These are phyloP conservation scores for Trametes cingulata DNA, from an alignment of 768 basidiomycete genomes.

Conservation along the genomic window DNA sequence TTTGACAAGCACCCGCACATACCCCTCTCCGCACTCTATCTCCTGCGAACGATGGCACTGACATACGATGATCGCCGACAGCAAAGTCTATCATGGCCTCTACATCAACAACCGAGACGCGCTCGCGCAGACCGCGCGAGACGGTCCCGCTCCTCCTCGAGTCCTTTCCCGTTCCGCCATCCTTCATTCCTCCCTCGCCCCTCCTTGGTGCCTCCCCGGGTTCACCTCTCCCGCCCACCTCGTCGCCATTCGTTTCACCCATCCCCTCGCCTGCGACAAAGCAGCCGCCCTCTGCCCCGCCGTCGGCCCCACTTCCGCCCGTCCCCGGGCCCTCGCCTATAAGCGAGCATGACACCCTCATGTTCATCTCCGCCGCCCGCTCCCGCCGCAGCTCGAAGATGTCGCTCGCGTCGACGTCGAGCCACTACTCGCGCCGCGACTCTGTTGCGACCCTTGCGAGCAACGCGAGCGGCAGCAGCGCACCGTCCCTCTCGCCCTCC, in stretches of 20 bases:
- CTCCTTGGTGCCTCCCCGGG: conserved; percentile 8
- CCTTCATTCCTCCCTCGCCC: conserved; percentile 32
- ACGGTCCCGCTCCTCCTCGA: conserved; percentile 33
- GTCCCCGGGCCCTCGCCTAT: conserved; percentile 63
- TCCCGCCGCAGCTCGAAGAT: conserved; percentile 38
- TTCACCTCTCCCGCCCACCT: conserved; percentile 9
- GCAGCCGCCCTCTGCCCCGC: conserved; percentile 51
- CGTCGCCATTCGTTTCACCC: conserved; percentile 18
- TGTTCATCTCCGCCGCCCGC: conserved; percentile 39
- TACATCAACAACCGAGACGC: conserved; percentile 17
- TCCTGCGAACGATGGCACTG: not conserved
- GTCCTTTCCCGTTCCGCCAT: conserved; percentile 35
- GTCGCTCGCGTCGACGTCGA: conserved; percentile 31
- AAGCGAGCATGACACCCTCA: conserved; percentile 48
- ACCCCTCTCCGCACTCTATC: not conserved
- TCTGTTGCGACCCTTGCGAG: conserved; percentile 31
- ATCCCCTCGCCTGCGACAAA: conserved; percentile 13
- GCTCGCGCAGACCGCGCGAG: conserved; percentile 24
- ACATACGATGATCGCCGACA: not conserved
- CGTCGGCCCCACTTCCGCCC: conserved; percentile 61
- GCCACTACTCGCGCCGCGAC: conserved; percentile 30
- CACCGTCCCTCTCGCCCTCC: conserved; percentile 26
- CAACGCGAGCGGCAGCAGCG: conserved; percentile 23
- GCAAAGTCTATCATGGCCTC: conserved; percentile 18
- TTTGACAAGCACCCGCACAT: not conserved